These are phyloP conservation scores for Colletotrichum sp. DNA, from an alignment of 2,329 filamentous ascomycete genomes.

Conservation along the genomic window DNA sequence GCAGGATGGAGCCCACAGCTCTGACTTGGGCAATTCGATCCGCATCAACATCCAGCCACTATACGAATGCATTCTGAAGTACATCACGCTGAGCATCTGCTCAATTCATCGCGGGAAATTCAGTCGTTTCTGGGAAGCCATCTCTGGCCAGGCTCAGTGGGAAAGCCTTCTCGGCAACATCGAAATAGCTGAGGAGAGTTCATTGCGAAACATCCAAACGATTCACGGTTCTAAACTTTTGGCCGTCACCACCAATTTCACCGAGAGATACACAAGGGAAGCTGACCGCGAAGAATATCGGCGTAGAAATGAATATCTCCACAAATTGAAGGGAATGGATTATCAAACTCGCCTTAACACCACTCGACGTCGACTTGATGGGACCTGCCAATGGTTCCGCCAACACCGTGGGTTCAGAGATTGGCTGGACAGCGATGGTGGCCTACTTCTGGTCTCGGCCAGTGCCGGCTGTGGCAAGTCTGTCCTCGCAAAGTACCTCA, in stretches of 20 bases:
- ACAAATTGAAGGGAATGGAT: neutral
- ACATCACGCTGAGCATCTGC: neutral
- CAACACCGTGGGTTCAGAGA: neutral
- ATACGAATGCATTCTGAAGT: neutral
- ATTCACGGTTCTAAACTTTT: neutral
- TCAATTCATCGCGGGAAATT: neutral
- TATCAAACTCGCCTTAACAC: neutral
- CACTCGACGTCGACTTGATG: neutral
- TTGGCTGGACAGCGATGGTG: neutral
- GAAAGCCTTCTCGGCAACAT: neutral
- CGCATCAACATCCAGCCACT: neutral
- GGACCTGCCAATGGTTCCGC: neutral
- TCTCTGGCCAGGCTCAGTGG: neutral
- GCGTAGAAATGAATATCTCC: neutral
- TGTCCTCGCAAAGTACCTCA: neutral
- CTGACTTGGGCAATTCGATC: neutral
- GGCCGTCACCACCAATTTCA: rapidly evolving
- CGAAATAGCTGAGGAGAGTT: neutral
- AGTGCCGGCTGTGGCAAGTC: neutral
- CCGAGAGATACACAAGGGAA: rapidly evolving
- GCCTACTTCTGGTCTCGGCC: neutral
- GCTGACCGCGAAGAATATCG: neutral
- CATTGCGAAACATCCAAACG: neutral
- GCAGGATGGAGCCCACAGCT: neutral
- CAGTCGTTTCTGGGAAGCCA: neutral